A percentile compares a stretch with the other conserved stretches of the same genome.
Evolutionary conservation across 2,329 filamentous ascomycete genomes (phyloP).

Genomic region (Fonsecaea multimorphosa): DNA sequence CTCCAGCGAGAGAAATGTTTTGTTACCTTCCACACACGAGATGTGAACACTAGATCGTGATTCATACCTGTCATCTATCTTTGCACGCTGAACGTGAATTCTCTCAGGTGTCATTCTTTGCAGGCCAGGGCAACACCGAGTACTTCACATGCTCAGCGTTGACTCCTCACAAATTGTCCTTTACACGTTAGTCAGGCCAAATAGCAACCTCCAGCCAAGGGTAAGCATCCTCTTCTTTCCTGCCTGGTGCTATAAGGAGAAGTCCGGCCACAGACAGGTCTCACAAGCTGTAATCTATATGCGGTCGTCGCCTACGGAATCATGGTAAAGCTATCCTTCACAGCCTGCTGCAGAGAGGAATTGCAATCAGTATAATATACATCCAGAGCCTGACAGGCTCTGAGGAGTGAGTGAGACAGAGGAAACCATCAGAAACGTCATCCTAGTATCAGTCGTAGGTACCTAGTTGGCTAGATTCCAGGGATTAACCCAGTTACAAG

Average conservation of each 20-base stretch:
- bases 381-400: no score
- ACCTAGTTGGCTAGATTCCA: no score
- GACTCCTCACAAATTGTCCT: neutral
- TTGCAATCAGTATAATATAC: no score
- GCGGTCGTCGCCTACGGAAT: no score
- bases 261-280: no score
- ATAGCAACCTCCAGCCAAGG: neutral
- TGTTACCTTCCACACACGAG: neutral
- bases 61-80: neutral
- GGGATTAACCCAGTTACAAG: no score
- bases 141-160: neutral
- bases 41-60: neutral
- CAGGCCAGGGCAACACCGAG: neutral
- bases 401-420: no score
- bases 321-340: no score
- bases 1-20: neutral
- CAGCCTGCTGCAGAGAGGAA: no score
- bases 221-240: neutral
- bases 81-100: neutral
- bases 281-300: no score
- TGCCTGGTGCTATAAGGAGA: neutral
- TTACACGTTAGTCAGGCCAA: conserved; percentile 1
- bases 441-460: no score
- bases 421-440: no score
- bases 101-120: neutral